Percentiles rank a stretch among this genome's conserved stretches.
phyloP scores from a whole-genome alignment of 805 yeast genomes.

The Diddensiella caesifluorescens region DNA sequence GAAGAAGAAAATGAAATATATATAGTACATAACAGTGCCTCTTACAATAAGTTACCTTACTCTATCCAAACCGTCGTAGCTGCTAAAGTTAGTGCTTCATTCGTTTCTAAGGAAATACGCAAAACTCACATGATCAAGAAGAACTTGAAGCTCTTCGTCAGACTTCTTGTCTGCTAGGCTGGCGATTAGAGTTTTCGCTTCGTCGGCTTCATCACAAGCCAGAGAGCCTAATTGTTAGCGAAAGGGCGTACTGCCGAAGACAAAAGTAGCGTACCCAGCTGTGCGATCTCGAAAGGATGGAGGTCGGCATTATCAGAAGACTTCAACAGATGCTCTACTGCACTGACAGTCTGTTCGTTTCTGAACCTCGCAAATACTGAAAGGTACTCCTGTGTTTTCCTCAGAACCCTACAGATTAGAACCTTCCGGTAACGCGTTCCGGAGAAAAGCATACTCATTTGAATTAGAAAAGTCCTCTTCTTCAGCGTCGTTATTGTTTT shows the following conservation, averaged over 20 bases:
- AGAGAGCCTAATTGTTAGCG: slow-evolving; percentile 51
- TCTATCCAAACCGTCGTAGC: slow-evolving; percentile 27
- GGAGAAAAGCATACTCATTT: slow-evolving; percentile 28
- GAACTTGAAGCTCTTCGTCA: slow-evolving; percentile 80
- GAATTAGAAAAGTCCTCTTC: slow-evolving; percentile 34
- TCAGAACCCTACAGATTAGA: slow-evolving; percentile 51
- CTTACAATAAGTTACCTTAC: slow-evolving; percentile 4
- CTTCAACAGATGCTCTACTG: slow-evolving; percentile 81
- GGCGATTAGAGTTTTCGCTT: slow-evolving; percentile 91
- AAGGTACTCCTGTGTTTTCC: slow-evolving; percentile 84
- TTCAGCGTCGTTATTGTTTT: slow-evolving; percentile 33
- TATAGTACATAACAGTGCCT: neutral
- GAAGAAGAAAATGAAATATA: slow-evolving; percentile 1
- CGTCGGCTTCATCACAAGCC: slow-evolving; percentile 94
- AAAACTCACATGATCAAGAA: slow-evolving; percentile 74
- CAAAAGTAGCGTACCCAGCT: slow-evolving; percentile 42
- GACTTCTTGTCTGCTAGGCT: slow-evolving; percentile 75
- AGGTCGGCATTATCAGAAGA: slow-evolving; percentile 66
- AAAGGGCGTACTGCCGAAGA: neutral
- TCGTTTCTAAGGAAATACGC: too few relatives aligned
- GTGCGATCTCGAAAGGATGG: slow-evolving; percentile 96
- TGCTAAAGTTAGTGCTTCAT: slow-evolving; percentile 5
- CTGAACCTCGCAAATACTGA: slow-evolving; percentile 83
- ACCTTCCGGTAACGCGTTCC: neutral
- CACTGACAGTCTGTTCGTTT: slow-evolving; percentile 87